Evolutionary conservation across 495 filamentous ascomycete species (phyloP).

Genomic region (Jackrogersella minutella): DNA sequence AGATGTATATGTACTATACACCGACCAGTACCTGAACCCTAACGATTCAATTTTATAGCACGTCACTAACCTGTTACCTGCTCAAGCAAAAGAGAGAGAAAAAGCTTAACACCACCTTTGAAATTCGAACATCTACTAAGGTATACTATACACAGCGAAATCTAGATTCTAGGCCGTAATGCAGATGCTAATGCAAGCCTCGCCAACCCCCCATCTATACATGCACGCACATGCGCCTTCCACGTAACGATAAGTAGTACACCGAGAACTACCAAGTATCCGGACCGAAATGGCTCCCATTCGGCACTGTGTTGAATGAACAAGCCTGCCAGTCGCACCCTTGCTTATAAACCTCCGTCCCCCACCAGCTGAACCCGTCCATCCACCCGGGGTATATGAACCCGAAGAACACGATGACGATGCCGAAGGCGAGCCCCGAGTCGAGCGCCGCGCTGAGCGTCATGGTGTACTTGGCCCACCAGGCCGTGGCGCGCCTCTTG

Average conservation of each 20-base stretch:
- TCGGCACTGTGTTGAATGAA: constrained; percentile 59
- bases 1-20: too few relatives aligned
- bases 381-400: constrained; percentile 76
- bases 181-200: background rate
- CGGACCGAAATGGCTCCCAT: constrained; percentile 66
- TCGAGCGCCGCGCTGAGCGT: constrained; percentile 83
- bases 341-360: constrained; percentile 72
- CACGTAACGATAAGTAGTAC: background rate
- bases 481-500: constrained; percentile 66
- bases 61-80: too few relatives aligned
- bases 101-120: background rate
- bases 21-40: background rate
- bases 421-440: constrained; percentile 78
- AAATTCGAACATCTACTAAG: constrained; percentile 3
- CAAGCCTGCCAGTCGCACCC: constrained; percentile 74
- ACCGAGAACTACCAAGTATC: constrained; percentile 56
- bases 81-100: too few relatives aligned
- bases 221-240: background rate
- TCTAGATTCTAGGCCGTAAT: constrained; percentile 22
- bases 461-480: constrained; percentile 94
- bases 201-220: constrained; percentile 2
- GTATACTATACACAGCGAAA: background rate
- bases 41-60: background rate
- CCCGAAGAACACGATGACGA: constrained; percentile 84
- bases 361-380: constrained; percentile 75